Percentiles rank a stretch among this genome's conserved stretches.
These are phyloP conservation scores for Panicum virgatum DNA, from an alignment of 202 grass and related monocot species.

Conservation along the genomic window DNA sequence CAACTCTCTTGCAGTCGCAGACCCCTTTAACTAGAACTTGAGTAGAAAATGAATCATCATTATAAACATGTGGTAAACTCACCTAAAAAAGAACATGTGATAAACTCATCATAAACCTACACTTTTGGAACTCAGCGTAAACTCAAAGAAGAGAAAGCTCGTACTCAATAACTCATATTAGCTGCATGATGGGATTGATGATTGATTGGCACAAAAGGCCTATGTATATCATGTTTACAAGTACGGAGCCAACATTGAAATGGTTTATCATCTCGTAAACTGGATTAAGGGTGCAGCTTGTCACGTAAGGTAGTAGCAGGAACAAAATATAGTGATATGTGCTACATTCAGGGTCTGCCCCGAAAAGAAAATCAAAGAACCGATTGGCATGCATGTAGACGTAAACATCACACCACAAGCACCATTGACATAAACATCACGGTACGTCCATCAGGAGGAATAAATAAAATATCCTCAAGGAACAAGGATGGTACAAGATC, in stretches of 20 bases:
- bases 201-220: not conserved
- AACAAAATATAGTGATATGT: too few relatives aligned
- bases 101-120: not conserved
- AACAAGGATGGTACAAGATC: slow-evolving; percentile 23
- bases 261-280: not conserved
- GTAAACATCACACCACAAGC: not conserved
- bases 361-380: not conserved
- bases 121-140: not conserved
- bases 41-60: not conserved
- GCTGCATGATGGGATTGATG: not conserved
- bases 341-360: not conserved
- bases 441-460: not conserved
- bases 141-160: not conserved
- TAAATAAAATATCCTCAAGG: not conserved
- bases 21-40: not conserved
- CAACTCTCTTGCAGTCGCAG: not conserved
- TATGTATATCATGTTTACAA: not conserved
- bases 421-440: not conserved
- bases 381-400: slow-evolving; percentile 10
- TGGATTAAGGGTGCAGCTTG: not conserved
- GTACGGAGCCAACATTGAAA: not conserved
- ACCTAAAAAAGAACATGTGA: too few relatives aligned
- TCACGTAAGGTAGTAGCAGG: not conserved
- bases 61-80: not conserved
- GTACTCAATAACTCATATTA: not conserved